Evolutionary conservation across 805 yeast genomes (phyloP), one percentile per base, ranked within the genome.

Genomic region (Teunomyces stri): DNA sequence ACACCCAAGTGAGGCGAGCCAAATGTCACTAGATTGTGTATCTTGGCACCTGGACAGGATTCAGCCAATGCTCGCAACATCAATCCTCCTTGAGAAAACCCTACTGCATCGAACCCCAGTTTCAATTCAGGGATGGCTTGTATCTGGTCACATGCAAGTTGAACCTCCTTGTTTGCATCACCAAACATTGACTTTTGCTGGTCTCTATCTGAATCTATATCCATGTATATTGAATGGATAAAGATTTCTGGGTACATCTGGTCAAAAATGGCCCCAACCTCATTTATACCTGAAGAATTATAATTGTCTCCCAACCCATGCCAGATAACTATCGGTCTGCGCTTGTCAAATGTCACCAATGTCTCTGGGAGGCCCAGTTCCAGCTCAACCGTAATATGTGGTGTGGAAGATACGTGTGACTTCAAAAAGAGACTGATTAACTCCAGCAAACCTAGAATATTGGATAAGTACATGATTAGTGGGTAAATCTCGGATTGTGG

Each of bases 51-150:
- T 3, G 70, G 62, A 62, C 92, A 87, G 20, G 77, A 63, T 58
- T 88, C 85, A 25, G 80, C 70, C 25, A 84, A 75, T 4, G 84
- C 84, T 40, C 96, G 65, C n/a, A 85, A 66, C 51, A 87, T 82
- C n/a, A 87, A 64, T 0, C 96, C 96, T 35, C 96, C 96, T 60
- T 87, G 96, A 0, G 92, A 85, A 54, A 85, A 83, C 4, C 96
- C 96, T 35, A 87, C 73, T 5, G 84, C 87, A 60, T 85, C 84
- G 58, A 86, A 84, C 0, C 91, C 91, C 29, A 64, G 47, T 1
- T 48, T 35, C 6, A 86, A 65, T 46, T 75, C 79, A 0, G 80
- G 66, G 1, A 78, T 69, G 1, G 54, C 54, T 0, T 59, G 44
- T n/a, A 87, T 58, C 50, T 80, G 79, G 5, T 72, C 72, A 60